Base-by-base conservation (phyloP, 768 basidiomycete species). In the Leccinum uliginosum region DNA sequence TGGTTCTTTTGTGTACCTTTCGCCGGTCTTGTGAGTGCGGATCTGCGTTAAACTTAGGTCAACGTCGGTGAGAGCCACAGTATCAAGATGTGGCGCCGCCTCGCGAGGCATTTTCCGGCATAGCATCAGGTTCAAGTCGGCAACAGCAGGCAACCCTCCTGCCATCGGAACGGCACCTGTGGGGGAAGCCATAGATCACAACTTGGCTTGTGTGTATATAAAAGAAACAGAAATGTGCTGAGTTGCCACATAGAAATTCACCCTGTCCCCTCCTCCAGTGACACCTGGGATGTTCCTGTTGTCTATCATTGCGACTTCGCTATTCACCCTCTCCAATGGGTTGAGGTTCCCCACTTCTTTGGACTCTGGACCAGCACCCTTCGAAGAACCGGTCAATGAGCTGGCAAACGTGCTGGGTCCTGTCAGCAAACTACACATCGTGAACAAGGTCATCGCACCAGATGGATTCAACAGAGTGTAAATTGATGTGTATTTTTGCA, bases 401-500 rank as follows among this genome's bases (percentile, higher is more conserved):
- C 50, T 14, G 32, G 38, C 30, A 14, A 29, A 27, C 6, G 50
- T 35, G 5, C 17, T 72, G 17, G 69, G 69, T 30, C 59, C 71
- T 30, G 58, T 56, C 17, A 47, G 40, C 14, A 57, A 68, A 32
- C 55, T 78, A n/a, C 53, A 61, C 44, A 67, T 82, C 34, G 67
- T 63, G 5, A 81, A 81, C 59, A 58, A 60, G 10, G 27, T 58
- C 30, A 74, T 81, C 38, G 59, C 76, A 6, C 82, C 83, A 4
- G 82, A 83, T 70, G 80, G 82, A 38, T 81, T 73, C 57, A 69
- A 59, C 73, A 56, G 69, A 58, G 73, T 74, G 76, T 78, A 19
- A 57, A 62, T 62, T 14, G 19, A 12, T 24, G 12, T 38, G 23
- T 0, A 23, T 43, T 30, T 6, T 40, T 17, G 6, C 11, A 23